Percentiles rank a stretch among this genome's conserved stretches.
These are phyloP conservation scores for Eucalyptus microcorys DNA, from an alignment of 345 rosid species.

Conservation along the genomic window DNA sequence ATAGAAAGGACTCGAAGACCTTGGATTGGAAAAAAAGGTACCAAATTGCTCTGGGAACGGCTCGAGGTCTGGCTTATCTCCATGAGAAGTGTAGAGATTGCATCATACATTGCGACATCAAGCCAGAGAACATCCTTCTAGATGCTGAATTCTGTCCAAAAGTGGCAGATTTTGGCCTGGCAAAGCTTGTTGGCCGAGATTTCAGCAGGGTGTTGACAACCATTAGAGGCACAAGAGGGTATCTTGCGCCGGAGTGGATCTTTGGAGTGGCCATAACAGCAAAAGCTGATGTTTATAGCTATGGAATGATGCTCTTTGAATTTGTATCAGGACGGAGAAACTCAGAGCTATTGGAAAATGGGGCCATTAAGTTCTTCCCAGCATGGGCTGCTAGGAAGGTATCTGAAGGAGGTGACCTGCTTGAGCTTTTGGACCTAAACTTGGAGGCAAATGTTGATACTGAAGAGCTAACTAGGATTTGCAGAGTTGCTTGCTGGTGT, in stretches of 20 bases:
- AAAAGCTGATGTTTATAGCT: slow-evolving; percentile 84
- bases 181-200: slow-evolving; percentile 77
- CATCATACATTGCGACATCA: slow-evolving; percentile 86
- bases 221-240: slow-evolving; percentile 85
- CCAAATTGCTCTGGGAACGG: slow-evolving; percentile 54
- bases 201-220: slow-evolving; percentile 79
- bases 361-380: slow-evolving; percentile 40
- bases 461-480: slow-evolving; percentile 47
- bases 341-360: slow-evolving; percentile 37
- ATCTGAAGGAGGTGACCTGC: slow-evolving; percentile 26
- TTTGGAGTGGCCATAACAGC: slow-evolving; percentile 70
- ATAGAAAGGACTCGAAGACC: slow-evolving; percentile 2
- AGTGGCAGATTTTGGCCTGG: slow-evolving; percentile 83
- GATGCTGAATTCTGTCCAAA: slow-evolving; percentile 59
- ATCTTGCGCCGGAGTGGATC: slow-evolving; percentile 90
- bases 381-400: slow-evolving; percentile 33
- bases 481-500: slow-evolving; percentile 80
- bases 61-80: slow-evolving; percentile 68
- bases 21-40: slow-evolving; percentile 58
- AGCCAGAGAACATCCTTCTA: slow-evolving; percentile 75
- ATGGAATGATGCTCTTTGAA: slow-evolving; percentile 83
- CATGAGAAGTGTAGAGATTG: slow-evolving; percentile 79
- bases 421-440: slow-evolving; percentile 31
- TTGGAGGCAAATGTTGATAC: slow-evolving; percentile 21
- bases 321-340: slow-evolving; percentile 62